Evolutionary conservation across 345 rosid genomes (phyloP).

Genomic region (Eucalyptus leucophloia): DNA sequence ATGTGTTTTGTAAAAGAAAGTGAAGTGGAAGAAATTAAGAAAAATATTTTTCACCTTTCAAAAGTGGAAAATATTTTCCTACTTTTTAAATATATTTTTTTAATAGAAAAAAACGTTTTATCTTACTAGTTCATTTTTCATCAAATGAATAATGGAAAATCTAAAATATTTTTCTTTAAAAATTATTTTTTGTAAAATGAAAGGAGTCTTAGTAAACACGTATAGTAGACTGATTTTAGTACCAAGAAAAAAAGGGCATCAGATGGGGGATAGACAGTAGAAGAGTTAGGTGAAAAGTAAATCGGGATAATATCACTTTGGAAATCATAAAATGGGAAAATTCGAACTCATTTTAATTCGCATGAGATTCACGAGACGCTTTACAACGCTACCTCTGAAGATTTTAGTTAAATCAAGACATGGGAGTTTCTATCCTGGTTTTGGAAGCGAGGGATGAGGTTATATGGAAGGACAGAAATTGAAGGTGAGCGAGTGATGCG

Average conservation of each 20-base stretch:
- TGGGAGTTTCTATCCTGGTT: background rate
- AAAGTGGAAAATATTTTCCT: fast-evolving
- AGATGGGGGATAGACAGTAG: background rate
- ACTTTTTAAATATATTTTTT: too few species aligned
- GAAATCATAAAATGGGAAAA: background rate
- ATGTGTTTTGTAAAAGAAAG: too few species aligned
- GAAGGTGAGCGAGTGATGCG: background rate
- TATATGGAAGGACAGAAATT: background rate
- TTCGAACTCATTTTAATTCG: background rate
- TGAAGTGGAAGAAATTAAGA: too few species aligned
- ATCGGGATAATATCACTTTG: background rate
- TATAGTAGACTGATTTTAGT: fast-evolving
- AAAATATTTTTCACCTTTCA: fast-evolving
- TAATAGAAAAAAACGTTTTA: fast-evolving
- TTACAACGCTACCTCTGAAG: background rate
- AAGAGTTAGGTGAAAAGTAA: background rate
- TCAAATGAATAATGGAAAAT: fast-evolving
- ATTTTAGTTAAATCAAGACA: background rate
- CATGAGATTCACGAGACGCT: background rate
- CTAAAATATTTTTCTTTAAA: fast-evolving
- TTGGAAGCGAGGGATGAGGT: background rate
- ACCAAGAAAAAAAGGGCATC: background rate
- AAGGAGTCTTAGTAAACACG: fast-evolving
- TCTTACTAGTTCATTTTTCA: too few species aligned
- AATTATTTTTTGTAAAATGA: fast-evolving